Base-by-base conservation (phyloP, 164 flowering plant species). In the Hamamelis virginiana region DNA sequence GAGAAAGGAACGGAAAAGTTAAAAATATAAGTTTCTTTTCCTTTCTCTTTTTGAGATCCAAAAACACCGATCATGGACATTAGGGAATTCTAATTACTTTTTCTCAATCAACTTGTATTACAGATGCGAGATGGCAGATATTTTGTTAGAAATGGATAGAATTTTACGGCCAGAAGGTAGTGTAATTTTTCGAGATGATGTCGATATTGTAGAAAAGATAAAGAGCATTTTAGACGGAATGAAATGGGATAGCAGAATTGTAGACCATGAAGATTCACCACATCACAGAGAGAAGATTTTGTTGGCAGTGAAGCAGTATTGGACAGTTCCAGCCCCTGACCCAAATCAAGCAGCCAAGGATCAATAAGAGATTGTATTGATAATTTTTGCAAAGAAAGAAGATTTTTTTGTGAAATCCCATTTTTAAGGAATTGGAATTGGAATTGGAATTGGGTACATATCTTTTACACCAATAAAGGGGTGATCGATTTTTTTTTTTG, bases 101-200 rank as follows among this genome's bases (percentile, higher is more conserved):
- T 65, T 23, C 3, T 57, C 0, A 15, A 19, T 46, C 0, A 2
- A 5, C 11, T 51, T 57, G 16, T 65, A 60, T 69, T 44, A 50
- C 85, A 91, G 96, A 63, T 92, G 98, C 53, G 84, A 86, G 65
- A 74, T 81, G 81, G 91, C 78, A 55, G 90, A 88, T 47, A 88
- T 92, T 46, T 66, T 92, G 71, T 50, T 92, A 56, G 98, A 92
- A 70, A 92, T 92, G 93, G 98, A 92, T 62, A 80, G 98, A 72
- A 83, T 93, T 16, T 53, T 92, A 22, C 65, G 98, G 65, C 97
- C 97, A 0, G 83, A 84, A 73, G 98, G 97, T 0, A 75, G 84
- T 6, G 83, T 89, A 19, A 86, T 92, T 12, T 70, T 91, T 41
- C 68, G 98, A 28, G 98, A 92, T 43, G 96, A 90, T 50, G 86